These are phyloP conservation scores for Schizopora paradoxa DNA, from an alignment of 1,284 basidiomycete genomes.

Conservation along the genomic window DNA sequence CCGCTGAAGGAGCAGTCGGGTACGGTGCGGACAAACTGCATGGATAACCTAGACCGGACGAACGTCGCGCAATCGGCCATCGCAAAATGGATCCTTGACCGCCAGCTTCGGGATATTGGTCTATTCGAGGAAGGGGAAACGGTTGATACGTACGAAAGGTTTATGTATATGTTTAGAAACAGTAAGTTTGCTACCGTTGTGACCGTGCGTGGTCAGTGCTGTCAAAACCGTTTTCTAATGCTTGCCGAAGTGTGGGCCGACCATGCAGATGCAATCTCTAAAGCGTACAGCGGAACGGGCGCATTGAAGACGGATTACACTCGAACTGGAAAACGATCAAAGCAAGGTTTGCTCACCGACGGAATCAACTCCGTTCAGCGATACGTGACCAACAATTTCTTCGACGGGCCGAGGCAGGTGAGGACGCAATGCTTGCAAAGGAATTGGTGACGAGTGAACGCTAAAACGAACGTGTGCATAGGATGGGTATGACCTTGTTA, in stretches of 20 bases:
- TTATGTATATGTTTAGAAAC: conserved; percentile 84
- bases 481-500: conserved; percentile 93
- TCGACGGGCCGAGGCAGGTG: conserved; percentile 89
- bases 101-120: conserved; percentile 71
- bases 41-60: conserved; percentile 96
- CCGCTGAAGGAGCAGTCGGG: conserved; percentile 60
- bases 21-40: conserved; percentile 81
- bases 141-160: conserved; percentile 73
- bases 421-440: conserved; percentile 20
- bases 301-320: conserved; percentile 98
- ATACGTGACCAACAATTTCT: conserved; percentile 96
- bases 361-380: conserved; percentile 83
- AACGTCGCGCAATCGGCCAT: conserved; percentile 93
- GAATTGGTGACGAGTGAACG: conserved; percentile 13
- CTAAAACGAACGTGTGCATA: conserved; percentile 28
- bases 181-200: conserved; percentile 46
- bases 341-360: conserved; percentile 78
- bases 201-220: conserved; percentile 3
- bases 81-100: conserved; percentile 78
- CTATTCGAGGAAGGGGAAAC: conserved; percentile 65
- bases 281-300: conserved; percentile 92
- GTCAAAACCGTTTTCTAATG: background rate
- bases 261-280: conserved; percentile 89
- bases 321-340: conserved; percentile 85
- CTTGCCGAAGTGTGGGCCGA: conserved; percentile 85